Base-by-base conservation (phyloP, 2,329 filamentous ascomycete genomes). In the Xylaria sp. region DNA sequence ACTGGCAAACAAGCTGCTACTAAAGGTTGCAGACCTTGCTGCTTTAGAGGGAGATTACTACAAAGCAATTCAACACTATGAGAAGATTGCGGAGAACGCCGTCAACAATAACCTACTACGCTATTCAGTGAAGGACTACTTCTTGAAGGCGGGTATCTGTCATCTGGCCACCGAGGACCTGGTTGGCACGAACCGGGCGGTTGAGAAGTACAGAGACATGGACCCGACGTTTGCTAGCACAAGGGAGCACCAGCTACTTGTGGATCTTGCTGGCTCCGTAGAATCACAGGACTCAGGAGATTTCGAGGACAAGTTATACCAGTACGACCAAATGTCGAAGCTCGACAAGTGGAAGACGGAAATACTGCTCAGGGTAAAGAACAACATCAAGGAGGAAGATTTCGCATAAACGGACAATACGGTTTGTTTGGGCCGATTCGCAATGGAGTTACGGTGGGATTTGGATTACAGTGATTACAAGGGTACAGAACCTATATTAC, bases 321-420 rank as follows among this genome's bases (percentile, higher is more conserved):
- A 95, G 80, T 98, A 89, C 78, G 94, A 98, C 80, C 93, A 97
- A 84, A 86, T 97, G 83, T 72, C 70, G 13, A 96, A 96, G 85
- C 84, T 98, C 77, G 94, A 98, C 79, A 96, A 95, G 84, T 98
- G 95, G 95, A 97, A 98, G 91, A 97, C 93, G 60, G 93, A 91
- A 39, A 84, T 97, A 67, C 81, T 97, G 72, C 83, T 97, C 77
- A 88, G 90, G 75, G 87, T 98, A 77, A 98, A 98, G 90, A 90
- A 91, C 76, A 86, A 86, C 63, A 97, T 97, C 76, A 91, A 95
- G 82, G 77, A 76, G 39, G 78, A 80, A 63, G 78, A 80, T 69
- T 80, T 79, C 68, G 77, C 78, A 51, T 80, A 72, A 72, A 68
- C 44, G 18, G 39, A 59, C 44, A 32, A 12, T 18, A n/a, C 15